Conservation (phyloP, 345 rosid species). For the Populus simonii region DNA sequence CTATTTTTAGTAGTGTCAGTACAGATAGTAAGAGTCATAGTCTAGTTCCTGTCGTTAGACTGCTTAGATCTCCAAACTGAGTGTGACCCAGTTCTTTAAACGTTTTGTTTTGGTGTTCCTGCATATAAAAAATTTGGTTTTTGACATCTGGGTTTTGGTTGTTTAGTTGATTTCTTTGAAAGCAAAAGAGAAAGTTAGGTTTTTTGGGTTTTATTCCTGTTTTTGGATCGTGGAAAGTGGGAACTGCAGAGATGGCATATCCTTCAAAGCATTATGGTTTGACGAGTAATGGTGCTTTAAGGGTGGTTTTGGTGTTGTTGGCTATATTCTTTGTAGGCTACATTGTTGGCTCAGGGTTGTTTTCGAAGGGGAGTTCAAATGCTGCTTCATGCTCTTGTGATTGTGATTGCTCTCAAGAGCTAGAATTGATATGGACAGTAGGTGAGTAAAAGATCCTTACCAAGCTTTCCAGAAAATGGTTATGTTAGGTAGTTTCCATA, state of each 20-base stretch:
- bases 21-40: not conserved
- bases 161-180: not conserved
- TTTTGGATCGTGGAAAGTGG: not conserved
- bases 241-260: constrained; percentile 26
- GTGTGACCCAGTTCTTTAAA: not conserved
- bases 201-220: not conserved
- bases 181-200: not conserved
- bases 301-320: constrained; percentile 27
- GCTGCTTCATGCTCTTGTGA: constrained; percentile 32
- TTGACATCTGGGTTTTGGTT: not conserved
- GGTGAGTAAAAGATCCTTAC: constrained; percentile 23
- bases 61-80: not conserved
- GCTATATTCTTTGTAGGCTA: constrained; percentile 25
- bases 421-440: constrained; percentile 16
- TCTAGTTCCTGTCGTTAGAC: not conserved
- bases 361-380: constrained; percentile 19
- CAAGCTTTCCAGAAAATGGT: not conserved
- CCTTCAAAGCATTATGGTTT: constrained; percentile 19
- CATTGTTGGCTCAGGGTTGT: constrained; percentile 18
- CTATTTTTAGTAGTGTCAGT: not conserved
- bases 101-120: not conserved
- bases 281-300: constrained; percentile 22
- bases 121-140: not conserved
- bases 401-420: constrained; percentile 36
- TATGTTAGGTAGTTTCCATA: not conserved